Evolutionary conservation across 2,329 filamentous ascomycete genomes (phyloP).

Genomic region (Neopestalotiopsis sp.): DNA sequence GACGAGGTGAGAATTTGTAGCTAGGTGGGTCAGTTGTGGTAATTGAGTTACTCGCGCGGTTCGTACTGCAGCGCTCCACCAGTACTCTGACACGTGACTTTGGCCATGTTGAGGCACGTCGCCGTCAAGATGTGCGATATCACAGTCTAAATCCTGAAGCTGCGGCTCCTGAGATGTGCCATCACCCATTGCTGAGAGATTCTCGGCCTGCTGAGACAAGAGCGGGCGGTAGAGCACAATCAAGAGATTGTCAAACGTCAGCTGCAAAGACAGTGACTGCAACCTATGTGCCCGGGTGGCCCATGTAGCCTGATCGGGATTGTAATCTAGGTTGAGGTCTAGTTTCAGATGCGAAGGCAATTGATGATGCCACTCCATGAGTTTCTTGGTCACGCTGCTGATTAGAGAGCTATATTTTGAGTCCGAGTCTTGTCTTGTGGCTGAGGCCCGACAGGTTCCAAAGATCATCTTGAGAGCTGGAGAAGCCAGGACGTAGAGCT

Average conservation of each 20-base stretch:
- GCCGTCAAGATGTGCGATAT: neutral
- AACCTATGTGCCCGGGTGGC: neutral
- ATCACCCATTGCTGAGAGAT: neutral
- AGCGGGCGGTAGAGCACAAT: neutral
- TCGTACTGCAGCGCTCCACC: neutral
- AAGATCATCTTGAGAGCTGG: neutral
- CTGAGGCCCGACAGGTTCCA: neutral
- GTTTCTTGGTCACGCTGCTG: neutral
- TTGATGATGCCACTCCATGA: neutral
- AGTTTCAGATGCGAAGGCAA: neutral
- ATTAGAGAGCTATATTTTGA: neutral
- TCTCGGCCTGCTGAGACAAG: neutral
- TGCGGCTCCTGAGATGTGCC: neutral
- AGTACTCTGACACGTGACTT: neutral
- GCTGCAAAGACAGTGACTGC: neutral
- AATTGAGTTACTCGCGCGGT: neutral
- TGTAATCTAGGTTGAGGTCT: neutral
- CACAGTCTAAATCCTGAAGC: neutral
- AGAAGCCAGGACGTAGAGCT: neutral
- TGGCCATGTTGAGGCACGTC: neutral
- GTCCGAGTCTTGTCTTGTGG: neutral
- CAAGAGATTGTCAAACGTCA: neutral
- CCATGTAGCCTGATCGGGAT: neutral
- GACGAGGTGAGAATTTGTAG: neutral
- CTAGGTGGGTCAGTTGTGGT: neutral